Evolutionary conservation across 768 basidiomycete genomes (phyloP), one percentile per base, ranked within the genome.

Genomic region (Boletus reticuloceps): DNA sequence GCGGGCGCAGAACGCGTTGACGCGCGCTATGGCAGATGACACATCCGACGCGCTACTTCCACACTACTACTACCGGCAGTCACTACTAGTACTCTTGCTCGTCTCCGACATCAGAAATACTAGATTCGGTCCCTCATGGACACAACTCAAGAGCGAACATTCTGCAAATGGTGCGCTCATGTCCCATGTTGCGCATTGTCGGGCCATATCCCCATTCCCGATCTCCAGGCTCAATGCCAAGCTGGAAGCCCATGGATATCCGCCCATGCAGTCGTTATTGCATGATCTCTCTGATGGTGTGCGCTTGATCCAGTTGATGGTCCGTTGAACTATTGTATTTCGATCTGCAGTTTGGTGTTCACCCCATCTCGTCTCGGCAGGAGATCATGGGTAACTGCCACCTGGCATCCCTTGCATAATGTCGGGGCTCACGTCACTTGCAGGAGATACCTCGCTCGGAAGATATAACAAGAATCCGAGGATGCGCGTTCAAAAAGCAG

Each of bases 401-500:
- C 22, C 31, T 22, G 22, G 22, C 55, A 47, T 50, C 44, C 36
- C 45, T 44, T 54, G 41, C 17, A 50, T 50, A 47, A 47, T 40
- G 27, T 53, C n/a, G 47, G 37, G 8, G n/a, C 54, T 62, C 41
- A 61, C 31, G 34, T 50, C 47, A 20, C 34, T 54, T 51, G 34
- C 48, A 94, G 91, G 92, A 51, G 91, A 94, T 68, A 85, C 84
- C 3, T 91, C 91, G n/a, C 81, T 98, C 7, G 96, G 96, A n/a
- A 77, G 91, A 63, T 98, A 96, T 70, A 97, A 96, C 75, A 89
- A 81, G 68, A 83, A 81, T 53, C 96, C 97, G 0, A 79, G 86
- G 36, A 94, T 98, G 79, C 83, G 95, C 32, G 87, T 98, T 2
- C 97, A 99, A 72, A 97, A 95, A 66, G 94, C 94, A 3, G 97